Evolutionary conservation across 208 protist genomes (phyloP).

Genomic region (Leishmania tarentolae): DNA sequence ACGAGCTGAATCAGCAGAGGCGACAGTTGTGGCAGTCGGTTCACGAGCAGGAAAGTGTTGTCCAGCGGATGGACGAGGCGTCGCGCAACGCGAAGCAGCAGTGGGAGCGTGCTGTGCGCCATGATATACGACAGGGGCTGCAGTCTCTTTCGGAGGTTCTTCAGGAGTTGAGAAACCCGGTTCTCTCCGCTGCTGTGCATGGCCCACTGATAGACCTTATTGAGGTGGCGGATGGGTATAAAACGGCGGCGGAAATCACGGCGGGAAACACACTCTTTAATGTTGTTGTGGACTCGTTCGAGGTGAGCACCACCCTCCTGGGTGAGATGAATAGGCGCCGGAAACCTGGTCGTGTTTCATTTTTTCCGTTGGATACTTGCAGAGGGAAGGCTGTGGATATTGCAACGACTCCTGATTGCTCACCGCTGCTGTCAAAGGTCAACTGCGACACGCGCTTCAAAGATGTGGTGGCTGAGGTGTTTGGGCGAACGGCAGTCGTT

Average conservation of each 20-base stretch:
- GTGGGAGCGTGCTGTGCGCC: conserved; percentile 64
- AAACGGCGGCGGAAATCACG: conserved; percentile 94
- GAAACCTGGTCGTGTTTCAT: conserved; percentile 94
- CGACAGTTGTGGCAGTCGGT: conserved; percentile 79
- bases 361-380: conserved; percentile 97
- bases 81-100: conserved; percentile 45
- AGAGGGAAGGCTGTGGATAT: conserved; percentile 46
- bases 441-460: conserved; percentile 76
- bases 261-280: conserved; percentile 97
- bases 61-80: conserved; percentile 62
- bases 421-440: conserved; percentile 82
- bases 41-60: conserved; percentile 69
- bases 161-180: conserved; percentile 53
- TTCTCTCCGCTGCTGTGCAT: conserved; percentile 81
- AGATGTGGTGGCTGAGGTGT: conserved; percentile 90
- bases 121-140: conserved; percentile 89
- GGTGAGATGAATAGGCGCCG: conserved; percentile 89
- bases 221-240: conserved; percentile 80
- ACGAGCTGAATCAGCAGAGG: conserved; percentile 74
- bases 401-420: conserved; percentile 57
- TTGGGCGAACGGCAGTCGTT: conserved; percentile 94
- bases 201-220: conserved; percentile 97
- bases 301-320: conserved; percentile 89
- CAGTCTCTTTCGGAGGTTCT: conserved; percentile 81
- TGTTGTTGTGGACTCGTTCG: conserved; percentile 97